Conservation (phyloP, 768 basidiomycete genomes). For the Dioszegia hungarica region DNA sequence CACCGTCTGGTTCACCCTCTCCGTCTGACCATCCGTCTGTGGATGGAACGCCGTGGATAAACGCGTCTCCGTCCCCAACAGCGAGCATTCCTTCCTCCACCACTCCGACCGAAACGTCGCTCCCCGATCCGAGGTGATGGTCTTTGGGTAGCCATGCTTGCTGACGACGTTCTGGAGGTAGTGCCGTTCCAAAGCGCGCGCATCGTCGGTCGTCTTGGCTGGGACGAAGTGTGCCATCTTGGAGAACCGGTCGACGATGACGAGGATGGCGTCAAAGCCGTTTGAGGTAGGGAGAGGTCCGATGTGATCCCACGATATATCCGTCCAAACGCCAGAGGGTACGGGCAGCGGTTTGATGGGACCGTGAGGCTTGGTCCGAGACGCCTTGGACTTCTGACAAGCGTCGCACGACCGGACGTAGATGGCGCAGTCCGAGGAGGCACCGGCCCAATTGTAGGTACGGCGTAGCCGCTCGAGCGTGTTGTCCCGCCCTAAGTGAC, state of each 20-base stretch:
- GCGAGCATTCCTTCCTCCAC: conserved; percentile 41
- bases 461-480: conserved; percentile 47
- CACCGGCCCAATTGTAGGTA: conserved; percentile 50
- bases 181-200: conserved; percentile 31
- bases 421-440: conserved; percentile 18
- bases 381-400: conserved; percentile 49
- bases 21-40: conserved; percentile 51
- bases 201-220: conserved; percentile 36
- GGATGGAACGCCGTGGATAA: conserved; percentile 54
- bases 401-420: conserved; percentile 50
- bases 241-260: conserved; percentile 52
- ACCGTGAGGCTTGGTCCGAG: conserved; percentile 47
- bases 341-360: conserved; percentile 39
- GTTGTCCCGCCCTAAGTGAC: conserved; percentile 51
- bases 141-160: conserved; percentile 32
- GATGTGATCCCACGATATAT: conserved; percentile 52
- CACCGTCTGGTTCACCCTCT: conserved; percentile 6
- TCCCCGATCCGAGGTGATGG: conserved; percentile 40
- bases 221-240: conserved; percentile 54
- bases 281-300: conserved; percentile 42
- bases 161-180: conserved; percentile 11
- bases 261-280: conserved; percentile 50
- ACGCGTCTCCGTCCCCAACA: conserved; percentile 47
- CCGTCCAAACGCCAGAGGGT: conserved; percentile 45
- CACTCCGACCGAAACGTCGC: conserved; percentile 40